Percentiles rank a stretch among this genome's conserved stretches.
Conservation (phyloP, 73 alveolate genomes). For the Tetrahymena malaccensis region DNA sequence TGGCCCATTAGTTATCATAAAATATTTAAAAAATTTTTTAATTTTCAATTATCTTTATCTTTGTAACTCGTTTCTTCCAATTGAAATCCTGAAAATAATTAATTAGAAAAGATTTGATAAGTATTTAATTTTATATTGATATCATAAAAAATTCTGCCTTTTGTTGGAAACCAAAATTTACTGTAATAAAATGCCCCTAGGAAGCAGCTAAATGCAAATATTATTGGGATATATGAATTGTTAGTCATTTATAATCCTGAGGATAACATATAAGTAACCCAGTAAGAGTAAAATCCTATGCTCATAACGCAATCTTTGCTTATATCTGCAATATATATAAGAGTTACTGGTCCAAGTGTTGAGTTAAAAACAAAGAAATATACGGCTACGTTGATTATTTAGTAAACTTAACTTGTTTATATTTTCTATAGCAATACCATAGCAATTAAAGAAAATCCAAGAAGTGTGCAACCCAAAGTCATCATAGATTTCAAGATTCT, state of each 20-base stretch:
- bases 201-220: neutral
- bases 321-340: neutral
- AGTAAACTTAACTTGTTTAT: neutral
- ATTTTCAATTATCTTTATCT: neutral
- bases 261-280: neutral
- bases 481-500: neutral
- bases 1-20: too few species aligned
- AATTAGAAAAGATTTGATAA: too few species aligned
- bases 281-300: neutral
- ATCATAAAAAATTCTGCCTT: neutral
- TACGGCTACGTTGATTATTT: neutral
- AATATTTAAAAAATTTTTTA: too few species aligned
- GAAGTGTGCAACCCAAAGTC: neutral
- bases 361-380: neutral
- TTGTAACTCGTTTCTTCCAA: neutral
- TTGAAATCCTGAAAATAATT: neutral
- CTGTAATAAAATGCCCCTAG: neutral
- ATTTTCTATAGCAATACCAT: neutral
- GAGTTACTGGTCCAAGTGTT: neutral
- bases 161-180: neutral
- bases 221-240: neutral
- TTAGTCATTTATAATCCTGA: neutral
- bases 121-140: neutral
- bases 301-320: neutral
- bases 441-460: neutral